Evolutionary conservation across 495 filamentous ascomycete genomes (phyloP), one percentile per base, ranked within the genome.

Genomic region (Daldinia grandis): DNA sequence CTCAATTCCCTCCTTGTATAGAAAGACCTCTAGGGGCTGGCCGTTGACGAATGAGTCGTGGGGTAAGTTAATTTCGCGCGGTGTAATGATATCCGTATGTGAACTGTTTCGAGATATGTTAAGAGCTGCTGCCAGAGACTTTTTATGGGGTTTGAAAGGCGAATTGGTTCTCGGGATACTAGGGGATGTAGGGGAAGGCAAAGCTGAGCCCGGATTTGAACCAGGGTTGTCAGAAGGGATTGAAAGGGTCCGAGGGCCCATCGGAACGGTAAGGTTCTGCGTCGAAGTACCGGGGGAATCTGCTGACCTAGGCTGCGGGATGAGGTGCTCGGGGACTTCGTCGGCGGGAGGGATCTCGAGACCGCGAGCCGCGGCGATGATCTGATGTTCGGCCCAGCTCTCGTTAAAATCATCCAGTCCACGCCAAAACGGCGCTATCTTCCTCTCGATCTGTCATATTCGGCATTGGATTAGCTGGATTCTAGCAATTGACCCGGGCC

Each of bases 381-480:
- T 87, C 78, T 99, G 95, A 74, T 92, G 87, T 70, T 99, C 95
- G 4, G 93, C 92, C 95, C 95, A 99, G 58, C 90, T 90, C 42
- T 93, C 89, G 4, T 88, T 88, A 69, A 95, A 90, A 73, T 99
- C 95, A 69, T 97, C 91, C 10, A 99, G 83, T 3, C 96, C 95
- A 78, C 91, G 89, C 91, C 94, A 99, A 74, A 99, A 98, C 0
- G 95, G 95, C 24, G 95, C 95, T 62, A 99, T 78, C 64, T 92
- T 90, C 64, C 95, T 88, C 80, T 98, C 95, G 78, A 98, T 93
- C 93, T 97, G 77, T 74, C 49, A 75, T 12, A n/a, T 42, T 14
- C 47, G 37, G 30, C n/a, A 27, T 25, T 15, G 38, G 25, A 44
- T 76, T 71, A 72, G 69, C 56, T 33, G 42, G 71, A 33, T 17